A percentile compares a stretch with the other conserved stretches of the same genome.
These are phyloP conservation scores for Cladosporium austrohemisphaericum DNA, from an alignment of 2,329 filamentous ascomycete genomes.

Conservation along the genomic window DNA sequence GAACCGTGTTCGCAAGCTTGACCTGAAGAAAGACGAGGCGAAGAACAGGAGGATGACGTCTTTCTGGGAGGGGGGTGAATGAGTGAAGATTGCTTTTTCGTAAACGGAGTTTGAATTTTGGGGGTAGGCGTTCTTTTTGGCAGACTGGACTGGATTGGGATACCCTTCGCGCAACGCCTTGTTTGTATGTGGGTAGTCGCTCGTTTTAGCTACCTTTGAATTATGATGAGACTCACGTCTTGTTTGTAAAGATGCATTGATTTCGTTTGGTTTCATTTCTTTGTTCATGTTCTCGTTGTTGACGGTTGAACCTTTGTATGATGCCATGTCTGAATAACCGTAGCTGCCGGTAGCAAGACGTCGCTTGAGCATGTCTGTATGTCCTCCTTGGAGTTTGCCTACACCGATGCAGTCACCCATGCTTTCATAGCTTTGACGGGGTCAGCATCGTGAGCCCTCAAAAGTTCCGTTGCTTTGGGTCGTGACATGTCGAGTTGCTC, in stretches of 20 bases:
- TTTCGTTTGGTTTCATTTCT: too few species aligned
- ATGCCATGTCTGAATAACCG: too few species aligned
- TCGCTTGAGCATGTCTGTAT: not conserved
- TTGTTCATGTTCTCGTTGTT: too few species aligned
- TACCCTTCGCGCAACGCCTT: not conserved
- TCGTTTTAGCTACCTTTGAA: not conserved
- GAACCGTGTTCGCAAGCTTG: conserved; percentile 32
- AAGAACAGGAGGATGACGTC: conserved; percentile 32
- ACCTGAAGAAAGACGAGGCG: conserved; percentile 22
- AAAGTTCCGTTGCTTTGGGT: conserved; percentile 67
- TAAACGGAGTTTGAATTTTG: not conserved
- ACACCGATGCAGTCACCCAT: conserved; percentile 42
- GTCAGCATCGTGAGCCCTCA: conserved; percentile 69
- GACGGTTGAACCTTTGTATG: too few species aligned
- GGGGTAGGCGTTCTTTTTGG: not conserved
- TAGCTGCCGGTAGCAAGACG: too few species aligned
- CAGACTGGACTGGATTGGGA: not conserved
- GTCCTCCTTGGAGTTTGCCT: not conserved
- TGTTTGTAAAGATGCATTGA: too few species aligned
- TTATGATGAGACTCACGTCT: too few species aligned
- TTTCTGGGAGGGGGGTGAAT: conserved; percentile 8
- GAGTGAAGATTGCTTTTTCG: not conserved
- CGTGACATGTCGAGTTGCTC: conserved; percentile 71
- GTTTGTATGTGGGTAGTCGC: not conserved
- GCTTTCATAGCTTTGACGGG: conserved; percentile 63